Evolutionary conservation across 495 filamentous ascomycete species (phyloP).

Genomic region (Astrothelium macrocarpum): DNA sequence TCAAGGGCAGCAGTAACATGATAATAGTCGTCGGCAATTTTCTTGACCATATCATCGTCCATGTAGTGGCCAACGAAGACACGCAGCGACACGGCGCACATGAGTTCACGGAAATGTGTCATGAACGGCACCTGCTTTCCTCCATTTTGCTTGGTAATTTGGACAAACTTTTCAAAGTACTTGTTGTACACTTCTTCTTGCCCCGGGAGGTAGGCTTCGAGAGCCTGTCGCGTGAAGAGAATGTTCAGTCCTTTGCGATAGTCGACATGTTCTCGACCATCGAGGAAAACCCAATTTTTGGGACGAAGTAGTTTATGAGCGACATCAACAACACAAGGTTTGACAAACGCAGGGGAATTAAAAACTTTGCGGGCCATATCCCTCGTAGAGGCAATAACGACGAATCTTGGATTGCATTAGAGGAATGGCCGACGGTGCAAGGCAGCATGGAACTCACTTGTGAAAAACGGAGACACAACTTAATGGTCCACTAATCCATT

Average conservation of each 20-base stretch:
- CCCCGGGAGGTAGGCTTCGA: slow-evolving; percentile 80
- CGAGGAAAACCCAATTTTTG: slow-evolving; percentile 95
- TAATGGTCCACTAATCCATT: slow-evolving; percentile 83
- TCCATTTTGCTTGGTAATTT: slow-evolving; percentile 58
- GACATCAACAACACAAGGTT: slow-evolving; percentile 93
- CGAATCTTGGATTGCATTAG: slow-evolving; percentile 55
- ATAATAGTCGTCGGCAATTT: slow-evolving; percentile 95
- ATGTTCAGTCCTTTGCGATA: slow-evolving; percentile 94
- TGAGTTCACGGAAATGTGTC: slow-evolving; percentile 86
- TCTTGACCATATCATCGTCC: slow-evolving; percentile 76
- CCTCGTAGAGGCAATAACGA: slow-evolving; percentile 90
- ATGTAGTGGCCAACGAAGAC: slow-evolving; percentile 98
- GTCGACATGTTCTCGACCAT: slow-evolving; percentile 89
- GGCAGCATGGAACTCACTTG: slow-evolving; percentile 55
- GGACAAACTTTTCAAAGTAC: slow-evolving; percentile 71
- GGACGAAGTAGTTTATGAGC: slow-evolving; percentile 89
- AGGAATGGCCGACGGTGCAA: slow-evolving; percentile 9
- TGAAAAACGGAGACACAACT: slow-evolving; percentile 99
- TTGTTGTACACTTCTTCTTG: slow-evolving; percentile 85
- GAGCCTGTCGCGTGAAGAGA: slow-evolving; percentile 84
- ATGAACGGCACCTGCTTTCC: slow-evolving; percentile 78
- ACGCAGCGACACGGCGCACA: slow-evolving; percentile 88
- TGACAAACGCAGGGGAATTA: slow-evolving; percentile 87
- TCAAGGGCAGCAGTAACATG: slow-evolving; percentile 91
- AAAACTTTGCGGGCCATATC: slow-evolving; percentile 96